phyloP scores from a whole-genome alignment of 768 basidiomycete genomes.

The Mrakia frigida region DNA sequence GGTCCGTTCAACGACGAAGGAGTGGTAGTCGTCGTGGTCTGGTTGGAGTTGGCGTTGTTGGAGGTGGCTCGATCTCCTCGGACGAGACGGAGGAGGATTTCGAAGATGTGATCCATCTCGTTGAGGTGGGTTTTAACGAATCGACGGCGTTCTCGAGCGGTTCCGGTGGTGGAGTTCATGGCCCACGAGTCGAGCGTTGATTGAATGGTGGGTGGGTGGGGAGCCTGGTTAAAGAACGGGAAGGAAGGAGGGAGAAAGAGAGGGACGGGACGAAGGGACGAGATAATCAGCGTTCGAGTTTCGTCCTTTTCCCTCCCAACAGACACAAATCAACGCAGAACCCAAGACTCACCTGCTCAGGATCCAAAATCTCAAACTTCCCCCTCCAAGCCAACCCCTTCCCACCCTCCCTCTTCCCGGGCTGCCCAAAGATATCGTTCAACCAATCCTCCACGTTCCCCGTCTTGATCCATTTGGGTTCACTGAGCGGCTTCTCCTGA shows the following conservation, averaged over 20 bases:
- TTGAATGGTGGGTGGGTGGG: conserved; percentile 65
- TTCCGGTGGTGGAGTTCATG: conserved; percentile 71
- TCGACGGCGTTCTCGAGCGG: conserved; percentile 67
- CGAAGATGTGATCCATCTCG: conserved; percentile 73
- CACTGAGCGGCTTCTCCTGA: conserved; percentile 77
- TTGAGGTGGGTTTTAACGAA: conserved; percentile 86
- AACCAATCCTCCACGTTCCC: conserved; percentile 90
- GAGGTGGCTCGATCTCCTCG: conserved; percentile 72
- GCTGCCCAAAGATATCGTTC: conserved; percentile 55
- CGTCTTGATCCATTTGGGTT: conserved; percentile 94
- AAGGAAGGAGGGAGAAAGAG: conserved; percentile 25
- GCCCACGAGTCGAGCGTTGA: conserved; percentile 88
- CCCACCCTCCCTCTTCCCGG: conserved; percentile 29
- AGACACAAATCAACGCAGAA: too few species aligned
- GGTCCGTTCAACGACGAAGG: conserved; percentile 35
- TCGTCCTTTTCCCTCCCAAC: not conserved
- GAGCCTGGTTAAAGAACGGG: too few species aligned
- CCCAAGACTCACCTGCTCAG: conserved; percentile 71
- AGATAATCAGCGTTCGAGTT: conserved; percentile 1
- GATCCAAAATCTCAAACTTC: conserved; percentile 85
- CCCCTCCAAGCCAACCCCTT: conserved; percentile 65
- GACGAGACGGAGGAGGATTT: conserved; percentile 85
- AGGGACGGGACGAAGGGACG: conserved; percentile 26
- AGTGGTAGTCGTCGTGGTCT: conserved; percentile 54
- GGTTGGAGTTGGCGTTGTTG: not conserved